phyloP scores from a whole-genome alignment of 495 filamentous ascomycete species.

The Lasiosphaeria ovina region DNA sequence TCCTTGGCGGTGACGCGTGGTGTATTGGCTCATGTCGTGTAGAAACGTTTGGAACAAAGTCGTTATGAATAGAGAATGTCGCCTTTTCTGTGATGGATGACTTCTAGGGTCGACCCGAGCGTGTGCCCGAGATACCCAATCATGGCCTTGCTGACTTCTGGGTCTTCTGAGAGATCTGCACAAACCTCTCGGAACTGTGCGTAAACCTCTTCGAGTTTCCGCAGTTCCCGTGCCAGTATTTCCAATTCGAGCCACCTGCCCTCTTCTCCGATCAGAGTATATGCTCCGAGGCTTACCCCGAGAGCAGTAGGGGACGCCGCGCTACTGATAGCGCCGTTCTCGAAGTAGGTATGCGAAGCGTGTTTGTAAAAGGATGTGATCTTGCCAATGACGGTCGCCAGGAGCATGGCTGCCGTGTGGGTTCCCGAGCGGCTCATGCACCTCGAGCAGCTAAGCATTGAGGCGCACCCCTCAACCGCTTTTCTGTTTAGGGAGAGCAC shows the following conservation, averaged over 20 bases:
- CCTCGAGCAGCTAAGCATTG: slow-evolving; percentile 43
- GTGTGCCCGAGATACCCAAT: slow-evolving; percentile 43
- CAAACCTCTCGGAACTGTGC: slow-evolving; percentile 41
- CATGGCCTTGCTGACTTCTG: slow-evolving; percentile 42
- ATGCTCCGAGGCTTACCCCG: slow-evolving; percentile 43
- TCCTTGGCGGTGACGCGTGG: neutral
- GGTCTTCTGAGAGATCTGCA: slow-evolving; percentile 39
- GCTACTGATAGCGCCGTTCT: slow-evolving; percentile 25
- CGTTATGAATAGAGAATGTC: slow-evolving; percentile 24
- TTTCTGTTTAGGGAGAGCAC: slow-evolving; percentile 45
- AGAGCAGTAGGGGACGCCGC: slow-evolving; percentile 24
- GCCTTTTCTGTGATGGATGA: slow-evolving; percentile 37
- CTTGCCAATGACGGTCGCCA: slow-evolving; percentile 47
- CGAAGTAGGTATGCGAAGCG: slow-evolving; percentile 40
- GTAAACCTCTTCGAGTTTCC: slow-evolving; percentile 45
- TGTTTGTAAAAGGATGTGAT: slow-evolving; percentile 47
- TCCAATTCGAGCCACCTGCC: slow-evolving; percentile 45
- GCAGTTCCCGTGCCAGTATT: slow-evolving; percentile 46
- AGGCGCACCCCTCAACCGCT: slow-evolving; percentile 47
- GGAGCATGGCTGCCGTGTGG: slow-evolving; percentile 46
- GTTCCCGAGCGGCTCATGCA: slow-evolving; percentile 42
- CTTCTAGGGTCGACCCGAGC: slow-evolving; percentile 35
- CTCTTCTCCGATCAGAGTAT: slow-evolving; percentile 44
- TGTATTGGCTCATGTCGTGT: neutral
- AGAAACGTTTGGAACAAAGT: neutral